A percentile compares a stretch with the other conserved stretches of the same genome.
Evolutionary conservation across 2,329 filamentous ascomycete genomes (phyloP).

Genomic region (Tolypocladium pustulatum): DNA sequence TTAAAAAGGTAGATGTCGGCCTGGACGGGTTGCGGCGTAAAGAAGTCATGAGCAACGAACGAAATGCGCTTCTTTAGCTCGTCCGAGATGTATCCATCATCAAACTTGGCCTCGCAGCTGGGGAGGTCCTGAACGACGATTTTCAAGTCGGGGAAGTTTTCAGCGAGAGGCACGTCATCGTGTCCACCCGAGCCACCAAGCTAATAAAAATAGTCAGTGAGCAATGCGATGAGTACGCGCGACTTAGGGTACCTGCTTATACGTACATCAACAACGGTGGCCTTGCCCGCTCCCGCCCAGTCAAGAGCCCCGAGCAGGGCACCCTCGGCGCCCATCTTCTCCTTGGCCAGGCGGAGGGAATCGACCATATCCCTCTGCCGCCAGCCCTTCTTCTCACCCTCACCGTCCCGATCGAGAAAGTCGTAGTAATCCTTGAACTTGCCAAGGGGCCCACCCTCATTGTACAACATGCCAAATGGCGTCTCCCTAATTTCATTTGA

Average conservation of each 20-base stretch:
- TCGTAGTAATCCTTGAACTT: slow-evolving; percentile 6
- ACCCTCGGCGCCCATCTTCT: slow-evolving; percentile 2
- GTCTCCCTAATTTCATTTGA: slow-evolving; percentile 20
- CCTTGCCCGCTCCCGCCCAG: slow-evolving; percentile 3
- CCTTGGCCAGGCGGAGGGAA: slow-evolving; percentile 1
- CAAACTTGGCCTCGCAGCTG: slow-evolving; percentile 20
- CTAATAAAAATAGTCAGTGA: slow-evolving; percentile 9
- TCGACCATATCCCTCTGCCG: slow-evolving; percentile 7
- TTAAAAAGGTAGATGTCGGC: slow-evolving; percentile 42
- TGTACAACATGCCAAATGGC: slow-evolving; percentile 18
- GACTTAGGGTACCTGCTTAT: background rate
- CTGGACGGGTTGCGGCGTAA: slow-evolving; percentile 21
- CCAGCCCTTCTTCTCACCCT: slow-evolving; percentile 9
- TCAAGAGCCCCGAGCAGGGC: slow-evolving; percentile 8
- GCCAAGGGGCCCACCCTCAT: slow-evolving; percentile 4
- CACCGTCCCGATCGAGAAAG: slow-evolving; percentile 4
- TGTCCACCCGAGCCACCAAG: slow-evolving; percentile 30
- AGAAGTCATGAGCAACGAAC: slow-evolving; percentile 26
- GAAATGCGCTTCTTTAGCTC: slow-evolving; percentile 19
- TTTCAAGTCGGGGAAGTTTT: slow-evolving; percentile 18
- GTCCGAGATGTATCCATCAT: slow-evolving; percentile 15
- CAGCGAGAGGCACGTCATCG: slow-evolving; percentile 18
- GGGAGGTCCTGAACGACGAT: slow-evolving; percentile 33
- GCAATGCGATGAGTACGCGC: background rate
- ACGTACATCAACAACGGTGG: slow-evolving; percentile 7